These are phyloP conservation scores for Mentha longifolia DNA, from an alignment of 257 asterid species.

Conservation along the genomic window DNA sequence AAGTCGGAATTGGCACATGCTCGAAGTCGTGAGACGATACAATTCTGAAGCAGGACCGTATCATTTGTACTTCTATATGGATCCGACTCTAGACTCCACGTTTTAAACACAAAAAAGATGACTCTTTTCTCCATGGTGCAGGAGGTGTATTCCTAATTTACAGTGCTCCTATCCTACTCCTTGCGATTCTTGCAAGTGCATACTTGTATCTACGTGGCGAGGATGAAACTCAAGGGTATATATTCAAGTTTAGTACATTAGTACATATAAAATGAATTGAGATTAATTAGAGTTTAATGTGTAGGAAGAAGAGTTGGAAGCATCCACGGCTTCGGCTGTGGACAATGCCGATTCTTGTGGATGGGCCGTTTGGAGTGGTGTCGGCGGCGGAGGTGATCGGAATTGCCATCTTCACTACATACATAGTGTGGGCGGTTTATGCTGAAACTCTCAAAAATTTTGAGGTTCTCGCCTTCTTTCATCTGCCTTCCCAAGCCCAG, in stretches of 20 bases:
- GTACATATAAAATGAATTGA: background rate
- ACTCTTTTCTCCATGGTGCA: slow-evolving; percentile 29
- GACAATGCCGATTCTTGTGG: slow-evolving; percentile 84
- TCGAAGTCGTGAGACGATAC: too few relatives aligned
- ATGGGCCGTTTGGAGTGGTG: slow-evolving; percentile 90
- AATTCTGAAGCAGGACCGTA: too few relatives aligned
- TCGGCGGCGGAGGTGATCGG: slow-evolving; percentile 88
- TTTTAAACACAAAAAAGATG: too few relatives aligned
- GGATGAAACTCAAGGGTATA: slow-evolving; percentile 50
- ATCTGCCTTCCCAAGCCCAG: slow-evolving; percentile 38
- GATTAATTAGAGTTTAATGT: background rate
- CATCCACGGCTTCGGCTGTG: slow-evolving; percentile 59
- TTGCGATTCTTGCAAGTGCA: slow-evolving; percentile 65
- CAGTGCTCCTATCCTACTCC: slow-evolving; percentile 68
- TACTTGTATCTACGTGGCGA: slow-evolving; percentile 54
- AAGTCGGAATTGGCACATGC: too few relatives aligned
- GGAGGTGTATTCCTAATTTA: slow-evolving; percentile 60
- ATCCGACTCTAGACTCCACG: background rate
- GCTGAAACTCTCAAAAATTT: slow-evolving; percentile 46
- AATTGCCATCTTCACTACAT: slow-evolving; percentile 50
- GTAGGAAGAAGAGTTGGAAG: slow-evolving; percentile 46
- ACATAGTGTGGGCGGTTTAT: slow-evolving; percentile 63
- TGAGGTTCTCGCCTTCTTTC: slow-evolving; percentile 35
- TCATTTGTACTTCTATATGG: too few relatives aligned
- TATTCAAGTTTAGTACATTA: background rate